Conservation (phyloP, 2,329 filamentous ascomycete genomes). For the Ceratocystis huliohia region DNA sequence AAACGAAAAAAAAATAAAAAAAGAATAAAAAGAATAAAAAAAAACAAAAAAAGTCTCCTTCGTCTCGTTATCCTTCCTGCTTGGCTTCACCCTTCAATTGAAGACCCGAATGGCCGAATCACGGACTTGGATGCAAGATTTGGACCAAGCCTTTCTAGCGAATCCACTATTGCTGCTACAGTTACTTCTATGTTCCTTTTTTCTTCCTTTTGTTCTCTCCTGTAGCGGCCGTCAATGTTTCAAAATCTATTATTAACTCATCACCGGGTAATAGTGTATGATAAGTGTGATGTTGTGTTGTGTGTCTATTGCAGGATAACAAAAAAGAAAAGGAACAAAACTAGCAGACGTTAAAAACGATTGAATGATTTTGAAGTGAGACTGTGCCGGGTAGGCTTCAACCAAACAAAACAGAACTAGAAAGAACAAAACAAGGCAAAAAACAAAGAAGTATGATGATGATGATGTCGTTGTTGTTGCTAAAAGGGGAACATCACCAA, state of each 20-base stretch:
- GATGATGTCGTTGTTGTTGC: not conserved
- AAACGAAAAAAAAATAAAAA: not conserved
- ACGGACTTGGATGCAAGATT: not conserved
- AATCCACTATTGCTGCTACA: not conserved
- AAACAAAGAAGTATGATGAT: not conserved
- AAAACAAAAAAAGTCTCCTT: not conserved
- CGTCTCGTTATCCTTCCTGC: not conserved
- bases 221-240: constrained; percentile 5
- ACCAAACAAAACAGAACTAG: constrained; percentile 14
- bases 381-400: not conserved
- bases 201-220: not conserved
- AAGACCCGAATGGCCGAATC: constrained; percentile 5
- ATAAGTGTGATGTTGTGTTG: not conserved
- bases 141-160: not conserved
- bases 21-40: not conserved
- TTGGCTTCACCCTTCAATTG: not conserved
- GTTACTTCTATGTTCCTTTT: not conserved
- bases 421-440: not conserved
- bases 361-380: not conserved
- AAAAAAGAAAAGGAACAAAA: not conserved
- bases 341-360: not conserved
- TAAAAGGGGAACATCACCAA: no score
- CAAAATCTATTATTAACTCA: constrained; percentile 6
- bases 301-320: constrained; percentile 4
- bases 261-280: no score